phyloP scores from a whole-genome alignment of 176 grass and related monocot genomes.

The Rhipidocladum racemiflorum region DNA sequence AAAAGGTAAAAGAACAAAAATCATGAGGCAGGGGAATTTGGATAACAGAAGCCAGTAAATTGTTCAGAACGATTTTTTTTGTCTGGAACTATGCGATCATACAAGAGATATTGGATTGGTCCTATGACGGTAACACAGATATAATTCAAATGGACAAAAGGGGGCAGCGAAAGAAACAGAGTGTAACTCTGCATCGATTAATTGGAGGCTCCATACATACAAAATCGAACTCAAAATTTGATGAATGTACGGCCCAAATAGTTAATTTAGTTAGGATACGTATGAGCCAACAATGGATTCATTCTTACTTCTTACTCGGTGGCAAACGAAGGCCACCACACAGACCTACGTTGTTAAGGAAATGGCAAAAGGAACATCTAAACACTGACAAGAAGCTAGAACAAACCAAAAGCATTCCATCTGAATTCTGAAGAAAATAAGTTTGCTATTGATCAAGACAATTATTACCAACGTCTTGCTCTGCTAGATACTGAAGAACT shows the following conservation, averaged over 20 bases:
- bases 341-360: not conserved
- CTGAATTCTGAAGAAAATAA: too few relatives aligned
- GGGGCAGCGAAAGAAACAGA: not conserved
- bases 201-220: not conserved
- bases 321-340: not conserved
- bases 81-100: not conserved
- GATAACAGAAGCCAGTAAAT: not conserved
- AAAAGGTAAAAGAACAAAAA: not conserved
- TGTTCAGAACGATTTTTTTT: not conserved
- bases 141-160: not conserved
- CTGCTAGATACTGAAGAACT: not conserved
- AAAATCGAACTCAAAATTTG: not conserved
- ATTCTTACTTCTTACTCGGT: not conserved
- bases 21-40: not conserved
- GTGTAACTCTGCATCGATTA: not conserved
- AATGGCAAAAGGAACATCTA: not conserved
- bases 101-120: not conserved
- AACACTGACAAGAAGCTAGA: not conserved
- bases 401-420: not conserved
- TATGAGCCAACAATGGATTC: not conserved
- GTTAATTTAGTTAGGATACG: not conserved
- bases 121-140: not conserved
- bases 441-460: not conserved
- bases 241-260: not conserved
- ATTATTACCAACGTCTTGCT: not conserved